Evolutionary conservation across 1,139 yeast species (phyloP).

Genomic region (Arxiozyma heterogenica): DNA sequence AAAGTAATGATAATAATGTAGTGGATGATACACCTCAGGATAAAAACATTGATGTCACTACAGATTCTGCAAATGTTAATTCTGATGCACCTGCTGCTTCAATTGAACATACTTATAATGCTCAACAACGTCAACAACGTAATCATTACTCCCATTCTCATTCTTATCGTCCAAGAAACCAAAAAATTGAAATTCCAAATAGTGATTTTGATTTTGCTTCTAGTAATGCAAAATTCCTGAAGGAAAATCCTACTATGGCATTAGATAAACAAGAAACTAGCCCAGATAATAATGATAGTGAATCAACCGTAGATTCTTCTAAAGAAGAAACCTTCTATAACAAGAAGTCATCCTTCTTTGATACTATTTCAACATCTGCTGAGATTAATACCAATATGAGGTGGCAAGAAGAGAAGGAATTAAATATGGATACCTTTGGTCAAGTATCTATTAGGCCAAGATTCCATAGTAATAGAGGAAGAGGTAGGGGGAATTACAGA

Average conservation of each 20-base stretch:
- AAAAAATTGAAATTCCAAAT: conserved; percentile 30
- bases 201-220: conserved; percentile 58
- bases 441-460: conserved; percentile 37
- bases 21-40: not conserved
- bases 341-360: conserved; percentile 71
- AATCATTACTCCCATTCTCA: conserved; percentile 1
- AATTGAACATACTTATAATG: not conserved
- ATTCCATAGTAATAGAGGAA: conserved; percentile 28
- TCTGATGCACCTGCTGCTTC: conserved; percentile 4
- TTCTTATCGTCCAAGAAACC: conserved; percentile 3
- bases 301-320: not conserved
- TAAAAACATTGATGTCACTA: conserved; percentile 3
- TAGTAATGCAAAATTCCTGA: conserved; percentile 53
- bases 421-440: conserved; percentile 57
- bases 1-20: not conserved
- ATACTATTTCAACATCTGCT: conserved; percentile 56
- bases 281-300: conserved; percentile 4
- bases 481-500: conserved; percentile 22
- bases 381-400: conserved; percentile 38
- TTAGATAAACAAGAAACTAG: conserved; percentile 6
- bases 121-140: not conserved
- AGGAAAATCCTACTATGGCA: conserved; percentile 22
- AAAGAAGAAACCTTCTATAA: conserved; percentile 40
- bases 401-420: conserved; percentile 52
- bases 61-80: conserved; percentile 3